A percentile compares a stretch with the other conserved stretches of the same genome.
Conservation (phyloP, 2,329 filamentous ascomycete genomes). For the Talaromyces islandicus region DNA sequence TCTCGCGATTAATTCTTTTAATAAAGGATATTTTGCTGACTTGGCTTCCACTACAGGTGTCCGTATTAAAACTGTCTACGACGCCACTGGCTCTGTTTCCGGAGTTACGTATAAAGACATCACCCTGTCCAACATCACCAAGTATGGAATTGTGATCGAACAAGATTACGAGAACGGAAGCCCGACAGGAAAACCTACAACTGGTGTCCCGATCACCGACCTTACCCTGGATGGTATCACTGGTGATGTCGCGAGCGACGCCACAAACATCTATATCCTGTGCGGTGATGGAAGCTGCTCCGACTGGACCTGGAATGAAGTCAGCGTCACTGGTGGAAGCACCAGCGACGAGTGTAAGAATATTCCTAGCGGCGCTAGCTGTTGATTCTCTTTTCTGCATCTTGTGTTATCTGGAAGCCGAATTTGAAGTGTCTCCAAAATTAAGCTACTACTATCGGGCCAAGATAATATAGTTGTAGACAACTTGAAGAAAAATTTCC, state of each 20-base stretch:
- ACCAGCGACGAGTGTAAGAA: conserved; percentile 36
- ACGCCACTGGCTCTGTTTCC: conserved; percentile 47
- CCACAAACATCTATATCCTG: conserved; percentile 45
- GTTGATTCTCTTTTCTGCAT: conserved; percentile 8
- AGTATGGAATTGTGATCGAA: conserved; percentile 54
- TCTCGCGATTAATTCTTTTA: neutral
- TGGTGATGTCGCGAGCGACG: conserved; percentile 26
- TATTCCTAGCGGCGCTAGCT: conserved; percentile 30
- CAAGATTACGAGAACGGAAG: conserved; percentile 52
- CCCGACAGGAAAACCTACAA: conserved; percentile 32
- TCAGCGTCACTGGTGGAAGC: conserved; percentile 48
- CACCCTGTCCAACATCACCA: conserved; percentile 43
- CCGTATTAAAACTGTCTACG: conserved; percentile 53
- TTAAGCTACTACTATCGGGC: neutral
- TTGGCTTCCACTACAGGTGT: conserved; percentile 31
- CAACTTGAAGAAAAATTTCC: no score
- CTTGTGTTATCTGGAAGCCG: neutral
- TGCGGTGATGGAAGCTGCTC: conserved; percentile 48
- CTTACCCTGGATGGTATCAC: conserved; percentile 31
- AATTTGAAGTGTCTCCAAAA: neutral
- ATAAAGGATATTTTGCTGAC: neutral
- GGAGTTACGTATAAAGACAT: conserved; percentile 51
- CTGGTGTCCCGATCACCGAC: conserved; percentile 30
- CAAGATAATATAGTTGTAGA: no score
- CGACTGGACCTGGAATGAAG: conserved; percentile 47